Evolutionary conservation across 164 flowering plant genomes (phyloP).

Genomic region (Nymphaea colorata): DNA sequence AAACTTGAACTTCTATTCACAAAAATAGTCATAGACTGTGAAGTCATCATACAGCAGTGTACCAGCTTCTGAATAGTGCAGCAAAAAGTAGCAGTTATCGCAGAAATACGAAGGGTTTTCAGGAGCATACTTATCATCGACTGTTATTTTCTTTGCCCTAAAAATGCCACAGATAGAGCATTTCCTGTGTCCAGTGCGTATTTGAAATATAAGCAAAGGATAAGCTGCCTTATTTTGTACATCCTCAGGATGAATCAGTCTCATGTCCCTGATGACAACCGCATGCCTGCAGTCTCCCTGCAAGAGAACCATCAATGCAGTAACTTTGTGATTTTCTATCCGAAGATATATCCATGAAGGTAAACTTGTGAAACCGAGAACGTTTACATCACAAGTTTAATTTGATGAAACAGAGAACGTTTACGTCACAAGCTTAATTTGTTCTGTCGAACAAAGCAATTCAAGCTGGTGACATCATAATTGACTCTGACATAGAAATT

Average conservation of each 20-base stretch:
- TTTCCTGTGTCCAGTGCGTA: constrained; percentile 30
- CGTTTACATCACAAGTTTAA: too few species aligned
- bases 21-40: constrained; percentile 30
- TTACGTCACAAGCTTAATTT: too few species aligned
- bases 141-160: constrained; percentile 50
- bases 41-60: constrained; percentile 30
- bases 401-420: too few species aligned
- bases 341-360: too few species aligned
- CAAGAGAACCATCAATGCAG: neutral
- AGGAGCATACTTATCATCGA: constrained; percentile 74
- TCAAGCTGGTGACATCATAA: too few species aligned
- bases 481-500: too few species aligned
- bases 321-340: too few species aligned
- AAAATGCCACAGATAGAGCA: constrained; percentile 58
- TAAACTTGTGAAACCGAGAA: too few species aligned
- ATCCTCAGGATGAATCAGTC: constrained; percentile 78
- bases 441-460: too few species aligned
- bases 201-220: constrained; percentile 44
- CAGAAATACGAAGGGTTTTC: constrained; percentile 82
- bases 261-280: constrained; percentile 82
- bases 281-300: constrained; percentile 77
- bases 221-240: constrained; percentile 54
- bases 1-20: constrained; percentile 12
- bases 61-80: constrained; percentile 39
- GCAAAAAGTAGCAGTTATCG: constrained; percentile 59